Percentiles rank a stretch among this genome's conserved stretches.
Evolutionary conservation across 345 rosid species (phyloP).

Genomic region (Salix udensis): DNA sequence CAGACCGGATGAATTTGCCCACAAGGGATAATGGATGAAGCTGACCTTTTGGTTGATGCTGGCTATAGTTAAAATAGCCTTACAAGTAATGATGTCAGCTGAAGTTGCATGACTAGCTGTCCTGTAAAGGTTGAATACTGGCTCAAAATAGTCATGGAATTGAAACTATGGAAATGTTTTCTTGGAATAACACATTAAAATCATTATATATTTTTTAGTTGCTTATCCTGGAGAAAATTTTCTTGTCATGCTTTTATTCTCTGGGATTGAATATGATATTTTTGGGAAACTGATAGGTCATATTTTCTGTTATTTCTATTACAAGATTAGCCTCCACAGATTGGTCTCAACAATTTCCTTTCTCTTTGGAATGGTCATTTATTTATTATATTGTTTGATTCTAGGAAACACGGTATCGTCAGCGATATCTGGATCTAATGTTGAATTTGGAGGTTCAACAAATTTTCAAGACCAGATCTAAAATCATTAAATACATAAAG

Average conservation of each 20-base stretch:
- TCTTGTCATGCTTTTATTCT: not conserved
- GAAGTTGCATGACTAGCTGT: not conserved
- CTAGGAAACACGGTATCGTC: constrained; percentile 91
- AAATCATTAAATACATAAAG: constrained; percentile 51
- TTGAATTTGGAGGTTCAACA: constrained; percentile 70
- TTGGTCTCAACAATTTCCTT: not conserved
- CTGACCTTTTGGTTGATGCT: not conserved
- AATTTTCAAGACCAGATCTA: constrained; percentile 70
- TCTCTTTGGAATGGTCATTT: not conserved
- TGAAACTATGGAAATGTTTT: not conserved
- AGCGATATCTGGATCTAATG: constrained; percentile 87
- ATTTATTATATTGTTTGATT: constrained; percentile 3
- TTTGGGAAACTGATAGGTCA: not conserved
- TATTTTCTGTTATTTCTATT: not conserved
- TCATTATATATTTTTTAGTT: not conserved
- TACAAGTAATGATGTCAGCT: not conserved
- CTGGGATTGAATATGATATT: not conserved
- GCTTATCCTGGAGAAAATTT: not conserved
- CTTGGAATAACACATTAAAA: not conserved
- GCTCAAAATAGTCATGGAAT: not conserved
- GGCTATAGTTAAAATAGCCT: not conserved
- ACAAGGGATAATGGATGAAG: not conserved
- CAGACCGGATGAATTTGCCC: not conserved
- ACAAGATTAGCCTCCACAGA: not conserved
- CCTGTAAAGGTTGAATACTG: not conserved